phyloP scores from a whole-genome alignment of 257 asterid genomes.

The Rauvolfia tetraphylla region DNA sequence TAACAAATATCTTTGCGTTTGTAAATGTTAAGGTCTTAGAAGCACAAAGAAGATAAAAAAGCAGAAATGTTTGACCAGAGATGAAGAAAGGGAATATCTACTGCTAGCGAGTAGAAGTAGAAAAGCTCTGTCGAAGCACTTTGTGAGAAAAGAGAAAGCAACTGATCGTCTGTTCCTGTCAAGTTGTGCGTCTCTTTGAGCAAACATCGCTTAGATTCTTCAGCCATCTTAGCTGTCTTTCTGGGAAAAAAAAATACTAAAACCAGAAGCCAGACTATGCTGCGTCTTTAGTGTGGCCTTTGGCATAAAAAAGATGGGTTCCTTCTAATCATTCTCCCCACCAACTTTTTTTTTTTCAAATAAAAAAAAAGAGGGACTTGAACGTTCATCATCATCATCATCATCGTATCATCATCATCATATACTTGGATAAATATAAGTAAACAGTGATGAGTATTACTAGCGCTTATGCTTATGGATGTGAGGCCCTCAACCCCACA shows the following conservation, averaged over 20 bases:
- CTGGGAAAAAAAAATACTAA: conserved; percentile 12
- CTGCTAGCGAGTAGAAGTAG: neutral
- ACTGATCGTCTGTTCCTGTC: conserved; percentile 3
- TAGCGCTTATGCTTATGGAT: too few relatives aligned
- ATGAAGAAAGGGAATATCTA: too few relatives aligned
- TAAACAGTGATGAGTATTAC: too few relatives aligned
- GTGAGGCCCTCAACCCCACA: conserved; percentile 26
- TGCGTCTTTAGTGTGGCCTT: conserved; percentile 29
- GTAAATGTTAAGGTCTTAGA: too few relatives aligned
- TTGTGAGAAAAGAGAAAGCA: conserved; percentile 16
- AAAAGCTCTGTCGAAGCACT: conserved; percentile 9
- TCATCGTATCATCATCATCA: neutral
- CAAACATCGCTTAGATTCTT: conserved; percentile 16
- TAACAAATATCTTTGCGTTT: too few relatives aligned
- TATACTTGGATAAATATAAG: too few relatives aligned
- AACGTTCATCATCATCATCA: neutral
- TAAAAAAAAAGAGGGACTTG: conserved; percentile 15
- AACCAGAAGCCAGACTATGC: conserved; percentile 13
- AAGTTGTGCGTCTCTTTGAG: conserved; percentile 22
- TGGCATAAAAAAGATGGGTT: conserved; percentile 23
- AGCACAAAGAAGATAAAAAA: neutral
- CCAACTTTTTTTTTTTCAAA: too few relatives aligned
- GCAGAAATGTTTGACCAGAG: neutral
- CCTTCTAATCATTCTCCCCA: conserved; percentile 50
- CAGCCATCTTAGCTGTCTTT: conserved; percentile 21